These are phyloP conservation scores for Aspergillus haitiensis DNA, from an alignment of 495 filamentous ascomycete genomes.

Conservation along the genomic window DNA sequence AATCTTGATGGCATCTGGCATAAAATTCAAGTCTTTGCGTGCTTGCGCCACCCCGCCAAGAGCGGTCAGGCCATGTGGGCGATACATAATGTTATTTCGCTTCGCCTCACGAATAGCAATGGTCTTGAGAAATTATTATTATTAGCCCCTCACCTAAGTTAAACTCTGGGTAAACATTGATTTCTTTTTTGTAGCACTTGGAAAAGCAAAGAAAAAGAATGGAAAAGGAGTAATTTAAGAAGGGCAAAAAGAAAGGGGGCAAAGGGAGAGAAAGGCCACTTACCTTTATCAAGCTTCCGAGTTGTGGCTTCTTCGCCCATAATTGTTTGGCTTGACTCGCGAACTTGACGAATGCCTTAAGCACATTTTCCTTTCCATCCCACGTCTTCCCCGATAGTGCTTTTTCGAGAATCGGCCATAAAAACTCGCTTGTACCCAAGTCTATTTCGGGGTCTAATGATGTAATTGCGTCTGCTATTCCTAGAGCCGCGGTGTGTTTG, in stretches of 20 bases:
- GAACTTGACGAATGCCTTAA: conserved; percentile 82
- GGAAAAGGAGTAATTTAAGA: neutral
- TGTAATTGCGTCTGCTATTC: conserved; percentile 70
- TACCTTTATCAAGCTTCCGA: conserved; percentile 56
- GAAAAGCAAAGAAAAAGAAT: conserved; percentile 3
- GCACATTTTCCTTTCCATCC: conserved; percentile 85
- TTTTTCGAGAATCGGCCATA: conserved; percentile 83
- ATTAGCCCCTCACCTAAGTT: conserved; percentile 10
- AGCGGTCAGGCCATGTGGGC: conserved; percentile 68
- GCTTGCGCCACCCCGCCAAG: conserved; percentile 69
- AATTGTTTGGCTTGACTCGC: conserved; percentile 58
- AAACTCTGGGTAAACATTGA: conserved; percentile 6
- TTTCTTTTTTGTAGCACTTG: neutral
- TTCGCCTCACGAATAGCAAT: conserved; percentile 86
- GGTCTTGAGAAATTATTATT: conserved; percentile 25
- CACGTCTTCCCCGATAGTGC: conserved; percentile 86
- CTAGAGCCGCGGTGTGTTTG: conserved; percentile 81
- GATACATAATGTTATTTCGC: conserved; percentile 79
- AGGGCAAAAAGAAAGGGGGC: neutral
- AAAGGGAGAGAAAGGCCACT: conserved; percentile 20
- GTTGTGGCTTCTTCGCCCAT: conserved; percentile 53
- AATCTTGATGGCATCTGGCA: conserved; percentile 63
- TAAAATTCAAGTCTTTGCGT: conserved; percentile 65
- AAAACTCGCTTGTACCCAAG: conserved; percentile 53
- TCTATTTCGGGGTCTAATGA: conserved; percentile 60